These are phyloP conservation scores for Akanthomyces uredinophilus DNA, from an alignment of 2,329 filamentous ascomycete species.

Conservation along the genomic window DNA sequence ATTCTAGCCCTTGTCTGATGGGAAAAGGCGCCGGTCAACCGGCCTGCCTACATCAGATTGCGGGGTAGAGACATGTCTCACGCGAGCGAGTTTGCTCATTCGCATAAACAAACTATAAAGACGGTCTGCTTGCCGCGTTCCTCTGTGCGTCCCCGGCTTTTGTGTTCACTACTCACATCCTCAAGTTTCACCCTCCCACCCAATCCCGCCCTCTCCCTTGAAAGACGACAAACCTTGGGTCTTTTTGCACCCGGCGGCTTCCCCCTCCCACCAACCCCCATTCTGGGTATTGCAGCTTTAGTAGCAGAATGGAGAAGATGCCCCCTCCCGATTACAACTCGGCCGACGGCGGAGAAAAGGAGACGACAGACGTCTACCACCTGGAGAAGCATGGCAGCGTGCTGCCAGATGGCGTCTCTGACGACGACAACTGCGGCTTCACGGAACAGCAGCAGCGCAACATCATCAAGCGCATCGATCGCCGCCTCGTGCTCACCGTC, in stretches of 20 bases:
- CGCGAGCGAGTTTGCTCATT: too few relatives aligned
- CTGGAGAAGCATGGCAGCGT: not conserved
- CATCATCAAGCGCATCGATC: slow-evolving; percentile 67
- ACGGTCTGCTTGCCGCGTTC: not conserved
- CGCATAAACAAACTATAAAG: not conserved
- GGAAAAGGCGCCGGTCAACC: too few relatives aligned
- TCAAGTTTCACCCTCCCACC: not conserved
- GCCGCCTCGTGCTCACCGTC: slow-evolving; percentile 55
- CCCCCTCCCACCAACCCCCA: not conserved
- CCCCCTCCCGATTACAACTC: not conserved
- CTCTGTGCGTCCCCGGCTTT: not conserved
- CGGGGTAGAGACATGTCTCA: not conserved
- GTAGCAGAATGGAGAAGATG: not conserved
- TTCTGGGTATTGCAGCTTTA: not conserved
- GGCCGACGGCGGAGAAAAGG: not conserved
- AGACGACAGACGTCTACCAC: not conserved
- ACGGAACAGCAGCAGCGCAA: slow-evolving; percentile 56
- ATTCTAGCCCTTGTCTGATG: too few relatives aligned
- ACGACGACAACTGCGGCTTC: slow-evolving; percentile 39
- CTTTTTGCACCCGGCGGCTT: not conserved
- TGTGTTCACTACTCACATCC: too few relatives aligned
- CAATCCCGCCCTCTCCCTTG: not conserved
- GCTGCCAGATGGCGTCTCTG: slow-evolving; percentile 21
- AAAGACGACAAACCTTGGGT: too few relatives aligned
- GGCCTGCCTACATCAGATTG: too few relatives aligned